Evolutionary conservation across 1,284 basidiomycete genomes (phyloP).

Genomic region (Flammula alnicola): DNA sequence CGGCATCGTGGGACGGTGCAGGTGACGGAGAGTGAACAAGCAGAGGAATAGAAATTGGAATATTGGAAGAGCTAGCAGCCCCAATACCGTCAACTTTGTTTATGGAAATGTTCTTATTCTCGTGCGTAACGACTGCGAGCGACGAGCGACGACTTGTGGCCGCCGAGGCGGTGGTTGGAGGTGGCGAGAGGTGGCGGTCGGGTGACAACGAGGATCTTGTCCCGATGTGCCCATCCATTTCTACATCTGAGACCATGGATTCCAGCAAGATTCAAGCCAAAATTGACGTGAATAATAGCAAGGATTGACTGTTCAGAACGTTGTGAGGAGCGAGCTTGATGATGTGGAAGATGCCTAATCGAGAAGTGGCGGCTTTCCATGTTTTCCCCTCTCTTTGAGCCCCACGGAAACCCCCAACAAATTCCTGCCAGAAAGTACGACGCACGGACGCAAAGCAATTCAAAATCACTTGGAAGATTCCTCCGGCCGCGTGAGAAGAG

Average conservation of each 20-base stretch:
- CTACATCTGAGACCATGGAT: constrained; percentile 28
- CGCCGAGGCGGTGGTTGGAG: constrained; percentile 23
- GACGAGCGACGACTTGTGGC: constrained; percentile 27
- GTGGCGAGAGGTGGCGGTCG: constrained; percentile 16
- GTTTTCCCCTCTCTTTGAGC: constrained; percentile 10
- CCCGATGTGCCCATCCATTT: constrained; percentile 22
- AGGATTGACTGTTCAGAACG: neutral
- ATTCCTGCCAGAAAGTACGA: constrained; percentile 26
- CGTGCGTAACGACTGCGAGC: constrained; percentile 20
- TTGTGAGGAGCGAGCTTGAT: constrained; percentile 12
- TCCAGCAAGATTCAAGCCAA: constrained; percentile 1
- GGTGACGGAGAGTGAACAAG: constrained; percentile 31
- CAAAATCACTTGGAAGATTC: constrained; percentile 7
- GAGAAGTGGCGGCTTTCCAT: constrained; percentile 9
- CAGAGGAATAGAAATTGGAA: constrained; percentile 31
- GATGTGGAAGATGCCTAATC: constrained; percentile 28
- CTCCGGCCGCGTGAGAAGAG: constrained; percentile 26
- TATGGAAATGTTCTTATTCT: constrained; percentile 13
- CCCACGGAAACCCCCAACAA: constrained; percentile 19
- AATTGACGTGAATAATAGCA: neutral
- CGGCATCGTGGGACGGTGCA: constrained; percentile 14
- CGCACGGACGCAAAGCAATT: constrained; percentile 22
- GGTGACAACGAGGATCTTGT: constrained; percentile 12
- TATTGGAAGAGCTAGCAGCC: too few species aligned
- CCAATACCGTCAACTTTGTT: constrained; percentile 15